Percentiles rank a stretch among this genome's conserved stretches.
Conservation (phyloP, 768 basidiomycete genomes). For the Xerocomellus dryophilus region DNA sequence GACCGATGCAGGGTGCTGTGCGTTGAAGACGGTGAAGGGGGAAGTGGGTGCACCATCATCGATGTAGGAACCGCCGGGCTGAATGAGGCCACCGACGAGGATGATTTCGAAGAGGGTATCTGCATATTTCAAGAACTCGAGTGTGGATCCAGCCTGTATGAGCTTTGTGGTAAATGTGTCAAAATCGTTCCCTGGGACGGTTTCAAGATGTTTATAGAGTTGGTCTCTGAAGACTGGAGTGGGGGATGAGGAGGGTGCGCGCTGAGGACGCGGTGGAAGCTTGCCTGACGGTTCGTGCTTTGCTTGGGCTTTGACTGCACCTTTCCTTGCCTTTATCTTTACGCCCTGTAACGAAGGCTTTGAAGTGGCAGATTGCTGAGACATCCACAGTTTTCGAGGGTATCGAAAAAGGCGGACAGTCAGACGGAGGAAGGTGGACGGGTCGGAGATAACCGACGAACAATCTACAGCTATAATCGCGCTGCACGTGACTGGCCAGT, state of each 20-base stretch:
- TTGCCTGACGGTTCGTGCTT: conserved; percentile 86
- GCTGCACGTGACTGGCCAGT: conserved; percentile 28
- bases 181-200: conserved; percentile 75
- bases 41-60: conserved; percentile 83
- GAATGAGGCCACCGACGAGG: conserved; percentile 92
- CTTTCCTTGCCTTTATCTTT: conserved; percentile 90
- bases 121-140: conserved; percentile 97
- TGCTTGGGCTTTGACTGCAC: conserved; percentile 87
- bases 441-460: conserved; percentile 26
- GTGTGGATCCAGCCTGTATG: conserved; percentile 85
- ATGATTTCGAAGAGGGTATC: conserved; percentile 95
- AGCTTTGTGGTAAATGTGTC: conserved; percentile 81
- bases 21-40: conserved; percentile 85
- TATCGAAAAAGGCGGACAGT: conserved; percentile 31
- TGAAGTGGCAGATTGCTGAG: conserved; percentile 78
- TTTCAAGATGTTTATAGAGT: conserved; percentile 87
- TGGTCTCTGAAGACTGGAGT: conserved; percentile 85
- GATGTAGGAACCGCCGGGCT: conserved; percentile 90
- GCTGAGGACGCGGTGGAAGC: neutral
- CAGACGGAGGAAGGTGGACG: conserved; percentile 4
- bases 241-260: conserved; percentile 11
- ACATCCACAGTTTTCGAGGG: conserved; percentile 72
- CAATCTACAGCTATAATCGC: conserved; percentile 10
- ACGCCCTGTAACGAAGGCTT: conserved; percentile 93
- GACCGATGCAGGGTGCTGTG: conserved; percentile 71